Evolutionary conservation across 345 rosid species (phyloP), one percentile per base, ranked within the genome.

Genomic region (Populus alba): DNA sequence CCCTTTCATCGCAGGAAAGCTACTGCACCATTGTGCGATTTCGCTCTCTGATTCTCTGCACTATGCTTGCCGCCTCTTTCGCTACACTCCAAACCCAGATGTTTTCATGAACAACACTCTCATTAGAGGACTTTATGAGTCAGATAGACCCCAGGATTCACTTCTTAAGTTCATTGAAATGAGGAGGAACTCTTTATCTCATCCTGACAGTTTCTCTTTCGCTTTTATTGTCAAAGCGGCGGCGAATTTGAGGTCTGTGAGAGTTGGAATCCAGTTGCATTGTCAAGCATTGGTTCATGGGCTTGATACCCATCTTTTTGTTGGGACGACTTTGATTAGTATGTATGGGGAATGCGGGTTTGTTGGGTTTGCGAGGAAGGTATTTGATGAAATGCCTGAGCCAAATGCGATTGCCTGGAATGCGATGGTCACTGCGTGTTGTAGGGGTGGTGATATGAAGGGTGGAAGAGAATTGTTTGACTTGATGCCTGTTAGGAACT

Each of bases 271-370:
- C 83, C 97, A 91, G 78, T 66, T 88, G 83, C 91, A 88, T 79
- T 87, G 91, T 79, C 86, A 85, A 77, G 90, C 88, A 47, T 73
- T 87, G 37, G 78, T 35, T 8, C 80, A 76, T 68, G 92, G 92
- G 53, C 75, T 90, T 0, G 72, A 81, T 77, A 73, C 87, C 3
- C 85, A 87, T 87, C 89, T 91, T 67, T 91, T 90, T 80, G 85
- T 92, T 61, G 88, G 90, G 94, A 95, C 99, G 22, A 93, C 96
- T 79, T 87, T 95, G 92, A 68, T 93, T 18, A 96, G 95, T 73
- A 85, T 92, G 94, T 95, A 95, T 83, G 96, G 98, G 17, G 87
- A 92, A 78, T 92, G 90, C 71, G 92, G 92, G 65, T 89, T 87
- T 70, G 89, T 88, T 78, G 80, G 68, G 20, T 82, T 68, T 25